These are phyloP conservation scores for Trifolium subterraneum DNA, from an alignment of 306 rosid species.

Conservation along the genomic window DNA sequence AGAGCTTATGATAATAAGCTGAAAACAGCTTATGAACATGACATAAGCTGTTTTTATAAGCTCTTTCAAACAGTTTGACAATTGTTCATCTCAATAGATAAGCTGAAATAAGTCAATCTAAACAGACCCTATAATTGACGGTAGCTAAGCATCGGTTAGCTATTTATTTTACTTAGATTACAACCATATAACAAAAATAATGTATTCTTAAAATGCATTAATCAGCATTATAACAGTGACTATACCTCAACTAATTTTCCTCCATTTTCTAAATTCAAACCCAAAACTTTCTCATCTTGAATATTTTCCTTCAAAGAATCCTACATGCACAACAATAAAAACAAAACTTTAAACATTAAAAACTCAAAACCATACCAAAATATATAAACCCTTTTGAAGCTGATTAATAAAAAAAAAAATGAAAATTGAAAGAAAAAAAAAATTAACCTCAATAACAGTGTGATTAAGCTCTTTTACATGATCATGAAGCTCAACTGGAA, in stretches of 20 bases:
- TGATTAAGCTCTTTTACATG: constrained; percentile 5
- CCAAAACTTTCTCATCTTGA: constrained; percentile 22
- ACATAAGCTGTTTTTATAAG: no score
- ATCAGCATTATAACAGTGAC: neutral
- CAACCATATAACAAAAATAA: neutral
- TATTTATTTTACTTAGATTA: constrained; percentile 13
- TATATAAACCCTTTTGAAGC: neutral
- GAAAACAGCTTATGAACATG: no score
- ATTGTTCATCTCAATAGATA: no score
- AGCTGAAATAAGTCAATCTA: no score
- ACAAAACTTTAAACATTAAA: neutral
- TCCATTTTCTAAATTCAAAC: constrained; percentile 24
- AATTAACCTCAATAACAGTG: neutral
- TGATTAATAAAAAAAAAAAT: neutral
- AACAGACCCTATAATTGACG: no score
- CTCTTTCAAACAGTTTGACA: no score
- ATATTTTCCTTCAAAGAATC: constrained; percentile 31
- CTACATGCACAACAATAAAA: constrained; percentile 14
- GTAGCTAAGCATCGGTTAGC: neutral
- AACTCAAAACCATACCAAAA: neutral
- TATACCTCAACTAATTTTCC: constrained; percentile 38
- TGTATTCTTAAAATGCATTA: constrained; percentile 12
- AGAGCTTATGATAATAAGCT: no score
- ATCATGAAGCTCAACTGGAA: constrained; percentile 10
- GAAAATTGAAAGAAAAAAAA: neutral